Evolutionary conservation across 768 basidiomycete species (phyloP).

Genomic region (Tulasnella sp.): DNA sequence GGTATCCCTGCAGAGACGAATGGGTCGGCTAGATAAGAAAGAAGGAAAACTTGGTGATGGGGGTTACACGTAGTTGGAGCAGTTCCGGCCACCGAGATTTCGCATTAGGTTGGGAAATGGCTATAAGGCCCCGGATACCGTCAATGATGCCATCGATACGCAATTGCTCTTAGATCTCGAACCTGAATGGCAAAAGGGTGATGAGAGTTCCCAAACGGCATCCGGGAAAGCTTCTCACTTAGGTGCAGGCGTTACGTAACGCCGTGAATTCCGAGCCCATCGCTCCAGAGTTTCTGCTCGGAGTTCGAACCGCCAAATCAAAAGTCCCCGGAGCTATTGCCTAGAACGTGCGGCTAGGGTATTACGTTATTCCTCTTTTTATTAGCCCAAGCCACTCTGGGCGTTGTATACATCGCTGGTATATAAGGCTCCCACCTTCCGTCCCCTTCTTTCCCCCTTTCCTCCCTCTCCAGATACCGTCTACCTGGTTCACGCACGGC

Average conservation of each 20-base stretch:
- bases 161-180: background rate
- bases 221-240: background rate
- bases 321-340: background rate
- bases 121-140: background rate
- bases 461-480: too few relatives aligned
- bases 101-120: too few relatives aligned
- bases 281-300: background rate
- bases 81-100: too few relatives aligned
- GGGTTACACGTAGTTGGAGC: background rate
- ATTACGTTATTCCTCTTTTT: background rate
- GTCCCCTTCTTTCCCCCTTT: background rate
- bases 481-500: background rate
- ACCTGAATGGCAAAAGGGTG: background rate
- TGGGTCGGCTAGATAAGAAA: background rate
- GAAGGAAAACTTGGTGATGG: background rate
- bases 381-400: background rate
- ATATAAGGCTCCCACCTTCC: background rate
- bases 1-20: background rate
- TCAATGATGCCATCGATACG: background rate
- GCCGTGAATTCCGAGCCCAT: background rate
- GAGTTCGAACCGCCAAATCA: background rate
- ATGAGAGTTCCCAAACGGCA: background rate
- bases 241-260: background rate
- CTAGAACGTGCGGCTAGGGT: background rate
- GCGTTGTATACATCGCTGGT: background rate